Evolutionary conservation across 306 rosid species (phyloP), one percentile per base, ranked within the genome.

Genomic region (Carpinus viminea): DNA sequence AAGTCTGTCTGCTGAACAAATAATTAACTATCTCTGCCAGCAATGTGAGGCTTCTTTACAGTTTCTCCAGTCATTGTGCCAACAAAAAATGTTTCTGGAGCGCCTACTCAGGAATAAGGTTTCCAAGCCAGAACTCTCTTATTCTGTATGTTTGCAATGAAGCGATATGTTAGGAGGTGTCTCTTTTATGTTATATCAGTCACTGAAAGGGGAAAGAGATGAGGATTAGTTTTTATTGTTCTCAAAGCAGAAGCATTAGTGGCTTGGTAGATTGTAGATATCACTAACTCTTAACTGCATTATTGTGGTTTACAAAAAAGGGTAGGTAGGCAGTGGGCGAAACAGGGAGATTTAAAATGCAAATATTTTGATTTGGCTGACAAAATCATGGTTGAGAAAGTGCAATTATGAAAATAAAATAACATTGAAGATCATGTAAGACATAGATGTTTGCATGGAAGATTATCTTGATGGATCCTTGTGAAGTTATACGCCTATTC

Each of bases 31-130:
- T 81, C 79, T 83, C 55, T 88, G 88, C 78, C 88, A 83, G 78
- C 89, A 88, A 76, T 88, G 85, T 66, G 89, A 88, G 73, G 91
- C 91, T 73, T 88, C 86, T 66, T 77, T 88, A 77, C 89, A 88
- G 76, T 86, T 86, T 88, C 91, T 88, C 60, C 91, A 83, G 70
- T 83, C 82, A 34, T 55, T 88, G 54, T 86, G 88, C 85, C 91
- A 86, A 76, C 91, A 88, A 77, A 88, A 88, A 72, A 56, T 74
- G 53, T 88, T 86, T 75, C 87, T 85, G 60, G 91, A 88, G 80
- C 86, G 82, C 66, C 77, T 88, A 48, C 80, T 86, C 75, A 86
- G 85, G 76, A 88, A 86, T 83, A 88, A 88, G 91, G 89, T 88
- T 75, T 70, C 71, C 46, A 71, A 73, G 52, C 70, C 38, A 61